Conservation (phyloP, 768 basidiomycete genomes). For the Pleurotus salmoneostramineus region DNA sequence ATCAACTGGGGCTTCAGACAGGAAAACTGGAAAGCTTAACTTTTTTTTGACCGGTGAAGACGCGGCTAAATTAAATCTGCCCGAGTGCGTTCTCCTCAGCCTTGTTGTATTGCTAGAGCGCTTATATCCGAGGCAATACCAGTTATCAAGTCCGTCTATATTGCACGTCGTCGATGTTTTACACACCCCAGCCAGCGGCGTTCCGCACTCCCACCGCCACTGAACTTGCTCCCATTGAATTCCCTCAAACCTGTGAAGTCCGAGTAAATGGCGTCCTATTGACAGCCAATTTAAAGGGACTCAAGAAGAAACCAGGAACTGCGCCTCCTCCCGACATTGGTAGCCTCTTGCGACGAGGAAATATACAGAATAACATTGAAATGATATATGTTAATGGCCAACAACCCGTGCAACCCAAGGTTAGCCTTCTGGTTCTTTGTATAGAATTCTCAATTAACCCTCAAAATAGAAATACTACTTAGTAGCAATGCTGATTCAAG, state of each 20-base stretch:
- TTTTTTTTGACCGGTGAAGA: slow-evolving; percentile 72
- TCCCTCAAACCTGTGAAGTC: slow-evolving; percentile 89
- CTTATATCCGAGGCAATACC: too few species aligned
- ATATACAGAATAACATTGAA: slow-evolving; percentile 61
- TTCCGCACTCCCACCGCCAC: slow-evolving; percentile 42
- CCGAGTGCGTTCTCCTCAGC: slow-evolving; percentile 39
- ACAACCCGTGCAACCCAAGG: slow-evolving; percentile 71
- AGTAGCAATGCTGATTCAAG: slow-evolving; percentile 80
- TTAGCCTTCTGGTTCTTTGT: slow-evolving; percentile 22
- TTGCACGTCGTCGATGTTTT: slow-evolving; percentile 83
- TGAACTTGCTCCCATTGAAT: slow-evolving; percentile 77
- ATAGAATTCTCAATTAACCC: neutral
- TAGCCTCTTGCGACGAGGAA: slow-evolving; percentile 31
- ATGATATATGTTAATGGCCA: slow-evolving; percentile 91
- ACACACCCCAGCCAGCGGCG: slow-evolving; percentile 43
- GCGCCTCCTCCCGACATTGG: slow-evolving; percentile 81
- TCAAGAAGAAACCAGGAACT: slow-evolving; percentile 94
- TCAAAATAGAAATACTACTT: slow-evolving; percentile 76
- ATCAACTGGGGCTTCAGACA: slow-evolving; percentile 74
- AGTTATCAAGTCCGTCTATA: slow-evolving; percentile 82
- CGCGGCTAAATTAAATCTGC: slow-evolving; percentile 49
- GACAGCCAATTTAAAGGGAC: slow-evolving; percentile 76
- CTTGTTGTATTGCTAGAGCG: neutral
- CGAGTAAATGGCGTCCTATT: slow-evolving; percentile 73
- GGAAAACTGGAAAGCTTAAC: slow-evolving; percentile 54